Base-by-base conservation (phyloP, 75 land plant genomes). In the Chamaecyparis obtusa region DNA sequence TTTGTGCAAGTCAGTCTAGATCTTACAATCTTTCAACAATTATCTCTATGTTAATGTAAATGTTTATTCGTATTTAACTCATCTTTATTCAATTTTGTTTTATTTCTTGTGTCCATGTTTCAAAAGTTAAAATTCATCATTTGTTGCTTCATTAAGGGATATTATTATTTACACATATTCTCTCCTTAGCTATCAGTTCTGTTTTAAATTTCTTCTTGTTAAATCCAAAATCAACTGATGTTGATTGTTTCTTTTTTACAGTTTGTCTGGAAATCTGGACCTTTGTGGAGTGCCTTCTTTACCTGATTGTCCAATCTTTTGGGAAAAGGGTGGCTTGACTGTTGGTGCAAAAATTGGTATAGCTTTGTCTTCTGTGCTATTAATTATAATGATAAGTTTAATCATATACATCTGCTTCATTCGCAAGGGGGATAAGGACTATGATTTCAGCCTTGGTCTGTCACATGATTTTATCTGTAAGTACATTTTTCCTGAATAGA, bases 211-310 rank as follows among this genome's bases (percentile, higher is more conserved):
- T 81, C 9, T 80, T 14, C 9, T 46, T 43, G 51, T 46, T 78
- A 16, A 15, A n/a, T 81, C 83, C 5, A n/a, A 19, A 43, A 37
- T 46, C 32, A 81, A 81, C 85, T 84, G n/a, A 17, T 6, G 5
- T 49, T 30, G 13, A 56, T 33, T 36, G 67, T 84, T 56, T 84
- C 27, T 54, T n/a, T 55, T 55, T 56, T 35, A 35, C 85, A 96
- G 98, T 87, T 91, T 97, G 33, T 91, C 98, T 87, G 89, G 92
- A 43, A 97, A 97, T 88, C 89, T 91, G 75, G 98, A 94, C 64
- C 91, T 97, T 80, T 97, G 99, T 92, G 99, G 99, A 56, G 99
- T 91, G 13, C 95, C 98, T 35, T 87, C 99, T 84, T 84, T 97
- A 84, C 99, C 98, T 24, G 88, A 56, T 32, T 97, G 99, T 86